Conservation (phyloP, 73 alveolate species). For the Paramecium bursaria region DNA sequence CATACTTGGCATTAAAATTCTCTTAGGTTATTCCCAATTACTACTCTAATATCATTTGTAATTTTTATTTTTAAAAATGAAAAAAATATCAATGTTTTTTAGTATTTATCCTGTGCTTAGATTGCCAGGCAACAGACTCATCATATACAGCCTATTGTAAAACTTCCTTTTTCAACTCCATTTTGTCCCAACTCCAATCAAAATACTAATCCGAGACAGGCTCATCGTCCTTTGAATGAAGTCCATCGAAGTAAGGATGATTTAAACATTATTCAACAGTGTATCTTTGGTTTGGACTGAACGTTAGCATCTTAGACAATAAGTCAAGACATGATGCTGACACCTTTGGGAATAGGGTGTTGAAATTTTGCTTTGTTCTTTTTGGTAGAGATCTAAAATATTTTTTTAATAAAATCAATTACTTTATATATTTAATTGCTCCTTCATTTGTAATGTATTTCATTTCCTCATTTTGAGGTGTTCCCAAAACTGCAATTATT, state of each 20-base stretch:
- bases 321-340: constrained; percentile 88
- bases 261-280: constrained; percentile 86
- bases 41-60: not conserved
- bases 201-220: constrained; percentile 81
- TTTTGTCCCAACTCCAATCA: constrained; percentile 93
- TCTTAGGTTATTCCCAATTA: constrained; percentile 12
- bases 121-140: constrained; percentile 67
- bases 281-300: constrained; percentile 86
- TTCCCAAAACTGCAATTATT: constrained; percentile 87
- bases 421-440: constrained; percentile 85
- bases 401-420: constrained; percentile 68
- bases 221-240: constrained; percentile 90
- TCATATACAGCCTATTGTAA: constrained; percentile 85
- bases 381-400: constrained; percentile 74
- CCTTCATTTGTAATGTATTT: constrained; percentile 87
- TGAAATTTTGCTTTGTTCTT: constrained; percentile 87
- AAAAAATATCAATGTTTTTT: constrained; percentile 4
- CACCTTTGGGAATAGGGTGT: constrained; percentile 84
- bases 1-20: constrained; percentile 19
- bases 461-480: constrained; percentile 92
- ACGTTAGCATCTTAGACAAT: constrained; percentile 89
- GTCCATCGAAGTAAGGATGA: constrained; percentile 94
- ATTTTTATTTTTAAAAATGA: not conserved
- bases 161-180: constrained; percentile 84
- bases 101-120: not conserved